Percentiles rank a stretch among this genome's conserved stretches.
Evolutionary conservation across 2,329 filamentous ascomycete genomes (phyloP).

Genomic region (Penicillium sp.): DNA sequence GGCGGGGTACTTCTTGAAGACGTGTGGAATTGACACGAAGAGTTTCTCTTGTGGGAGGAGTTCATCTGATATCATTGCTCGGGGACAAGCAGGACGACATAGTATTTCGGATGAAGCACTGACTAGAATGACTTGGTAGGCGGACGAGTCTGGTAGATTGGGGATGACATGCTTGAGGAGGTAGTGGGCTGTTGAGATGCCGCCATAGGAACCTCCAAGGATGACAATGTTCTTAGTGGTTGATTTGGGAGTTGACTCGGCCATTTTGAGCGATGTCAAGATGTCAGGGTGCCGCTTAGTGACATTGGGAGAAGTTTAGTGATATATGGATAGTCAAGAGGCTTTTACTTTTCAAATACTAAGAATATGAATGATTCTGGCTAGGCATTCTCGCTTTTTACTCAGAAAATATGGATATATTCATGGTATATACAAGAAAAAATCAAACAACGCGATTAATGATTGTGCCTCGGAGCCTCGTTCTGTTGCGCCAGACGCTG

Average conservation of each 20-base stretch:
- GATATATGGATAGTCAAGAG: no score
- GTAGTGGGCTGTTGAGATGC: conserved; percentile 5
- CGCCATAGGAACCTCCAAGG: conserved; percentile 4
- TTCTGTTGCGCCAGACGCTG: conserved; percentile 48
- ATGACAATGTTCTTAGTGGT: conserved; percentile 1
- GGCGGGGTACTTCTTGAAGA: neutral
- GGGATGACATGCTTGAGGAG: conserved; percentile 5
- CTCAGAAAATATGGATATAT: neutral
- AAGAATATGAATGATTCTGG: no score
- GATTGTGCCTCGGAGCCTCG: conserved; percentile 45
- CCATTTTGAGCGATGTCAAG: neutral
- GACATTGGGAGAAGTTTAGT: no score
- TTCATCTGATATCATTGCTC: conserved; percentile 1
- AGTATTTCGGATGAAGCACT: neutral
- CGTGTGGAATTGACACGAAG: neutral
- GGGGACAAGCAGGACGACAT: conserved; percentile 3
- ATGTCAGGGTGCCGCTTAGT: neutral
- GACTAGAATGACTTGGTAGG: neutral
- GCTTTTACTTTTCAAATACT: no score
- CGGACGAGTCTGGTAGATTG: neutral
- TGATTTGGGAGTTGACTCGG: neutral
- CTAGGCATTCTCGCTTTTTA: neutral
- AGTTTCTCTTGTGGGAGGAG: conserved; percentile 5
- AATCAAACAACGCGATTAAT: neutral
- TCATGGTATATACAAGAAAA: neutral